A percentile compares a stretch with the other conserved stretches of the same genome.
These are phyloP conservation scores for Hirschioporus abietinus DNA, from an alignment of 768 basidiomycete species.

Conservation along the genomic window DNA sequence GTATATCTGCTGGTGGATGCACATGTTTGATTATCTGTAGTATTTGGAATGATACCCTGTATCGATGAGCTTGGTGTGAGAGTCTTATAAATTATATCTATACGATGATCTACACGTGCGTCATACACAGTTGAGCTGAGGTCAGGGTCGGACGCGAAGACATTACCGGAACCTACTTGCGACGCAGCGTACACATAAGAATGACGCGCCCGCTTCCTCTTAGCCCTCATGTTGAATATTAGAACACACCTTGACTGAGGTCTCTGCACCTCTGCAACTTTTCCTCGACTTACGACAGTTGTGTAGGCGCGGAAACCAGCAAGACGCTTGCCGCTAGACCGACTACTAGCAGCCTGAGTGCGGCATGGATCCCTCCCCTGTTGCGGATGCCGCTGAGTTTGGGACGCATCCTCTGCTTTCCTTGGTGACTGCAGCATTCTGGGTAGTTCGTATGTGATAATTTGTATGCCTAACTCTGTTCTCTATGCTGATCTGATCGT, in stretches of 20 bases:
- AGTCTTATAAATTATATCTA: too few species aligned
- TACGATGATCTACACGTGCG: neutral
- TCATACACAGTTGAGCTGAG: neutral
- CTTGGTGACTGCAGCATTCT: slow-evolving; percentile 75
- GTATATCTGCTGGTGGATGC: neutral
- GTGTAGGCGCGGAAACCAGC: neutral
- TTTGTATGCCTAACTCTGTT: slow-evolving; percentile 3
- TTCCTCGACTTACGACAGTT: neutral
- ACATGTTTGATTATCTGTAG: slow-evolving; percentile 1
- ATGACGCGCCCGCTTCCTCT: neutral
- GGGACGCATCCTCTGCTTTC: slow-evolving; percentile 70
- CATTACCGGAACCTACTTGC: neutral
- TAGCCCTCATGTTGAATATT: neutral
- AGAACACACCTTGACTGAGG: neutral
- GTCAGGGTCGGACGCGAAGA: neutral
- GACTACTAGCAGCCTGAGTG: too few species aligned
- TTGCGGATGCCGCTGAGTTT: neutral
- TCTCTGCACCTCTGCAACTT: neutral
- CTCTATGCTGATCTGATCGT: slow-evolving; percentile 12
- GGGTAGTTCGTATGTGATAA: slow-evolving; percentile 66
- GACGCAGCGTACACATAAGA: neutral
- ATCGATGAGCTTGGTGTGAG: neutral
- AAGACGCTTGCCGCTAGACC: neutral
- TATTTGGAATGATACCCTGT: neutral
- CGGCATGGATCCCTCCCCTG: neutral